Base-by-base conservation (phyloP, 192 early-diverging fungal genomes). In the Coemansia erecta region DNA sequence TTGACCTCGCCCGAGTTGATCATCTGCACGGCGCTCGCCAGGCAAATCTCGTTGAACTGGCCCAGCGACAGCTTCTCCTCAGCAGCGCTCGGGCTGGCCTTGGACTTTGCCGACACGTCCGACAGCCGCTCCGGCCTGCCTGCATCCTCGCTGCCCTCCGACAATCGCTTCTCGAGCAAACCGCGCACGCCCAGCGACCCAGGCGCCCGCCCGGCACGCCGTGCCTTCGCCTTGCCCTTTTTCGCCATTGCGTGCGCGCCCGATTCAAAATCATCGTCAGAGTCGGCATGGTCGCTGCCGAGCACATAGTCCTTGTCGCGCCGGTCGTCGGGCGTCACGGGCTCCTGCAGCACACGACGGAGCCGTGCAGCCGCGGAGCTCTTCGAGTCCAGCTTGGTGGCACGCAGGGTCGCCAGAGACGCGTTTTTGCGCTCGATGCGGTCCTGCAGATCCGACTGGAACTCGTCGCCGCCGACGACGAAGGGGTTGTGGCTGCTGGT, bases 1-100 rank as follows among this genome's bases (percentile, higher is more conserved):
- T 81, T 83, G 19, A 81, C 63, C 17, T 77, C 74, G 22, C 68
- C 77, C 41, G 73, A 73, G 47, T 86, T 86, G 56, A 86, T 71
- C 56, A 86, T 73, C 52, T 80, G 72, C 60, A 86, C 66, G 2
- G 75, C 75, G 31, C 75, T 78, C 8, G 75, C 75, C 50, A 72
- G 56, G 37, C 59, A 62, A 13, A 78, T 78, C 11, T 68, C 70
- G 58, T 72, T 78, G 42, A 72, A 78, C 51, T 53, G 49, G 39
- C 23, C 66, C 15, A 72, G 53, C 5, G 60, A 15, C 51, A 76
- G 56, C 23, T 31, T 49, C 33, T 60, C 68, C 35, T 70, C 69
- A 9, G 50, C 42, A 13, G 50, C 47, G 14, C 23, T 52, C 0
- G 64, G 42, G 12, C 23, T 47, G 33, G 45, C n/a, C 4, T 60